A percentile compares a stretch with the other conserved stretches of the same genome.
Evolutionary conservation across 768 basidiomycete species (phyloP).

Genomic region (Termitomyces sp.): DNA sequence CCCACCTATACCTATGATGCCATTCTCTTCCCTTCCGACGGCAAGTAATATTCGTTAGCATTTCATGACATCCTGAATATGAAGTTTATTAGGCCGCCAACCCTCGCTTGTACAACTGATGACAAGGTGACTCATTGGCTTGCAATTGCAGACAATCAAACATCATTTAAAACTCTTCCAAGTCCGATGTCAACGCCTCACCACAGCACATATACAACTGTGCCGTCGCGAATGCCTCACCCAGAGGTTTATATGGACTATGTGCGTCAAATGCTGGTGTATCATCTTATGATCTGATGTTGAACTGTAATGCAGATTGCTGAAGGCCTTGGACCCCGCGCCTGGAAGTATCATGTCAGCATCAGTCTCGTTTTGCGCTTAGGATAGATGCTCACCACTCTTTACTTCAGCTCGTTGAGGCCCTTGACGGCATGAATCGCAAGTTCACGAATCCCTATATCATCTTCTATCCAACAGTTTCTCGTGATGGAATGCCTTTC

Average conservation of each 20-base stretch:
- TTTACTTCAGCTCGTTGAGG: slow-evolving; percentile 65
- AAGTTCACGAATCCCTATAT: slow-evolving; percentile 78
- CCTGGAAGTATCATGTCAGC: slow-evolving; percentile 68
- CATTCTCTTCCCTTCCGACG: slow-evolving; percentile 75
- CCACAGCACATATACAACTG: slow-evolving; percentile 37
- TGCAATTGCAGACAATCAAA: slow-evolving; percentile 3
- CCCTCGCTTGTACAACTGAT: slow-evolving; percentile 69
- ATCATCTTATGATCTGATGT: not conserved
- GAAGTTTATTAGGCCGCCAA: slow-evolving; percentile 42
- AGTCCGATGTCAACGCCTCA: slow-evolving; percentile 42
- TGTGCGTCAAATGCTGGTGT: slow-evolving; percentile 23
- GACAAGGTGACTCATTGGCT: slow-evolving; percentile 49
- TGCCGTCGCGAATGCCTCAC: slow-evolving; percentile 65
- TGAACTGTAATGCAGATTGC: slow-evolving; percentile 44
- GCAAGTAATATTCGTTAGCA: slow-evolving; percentile 19
- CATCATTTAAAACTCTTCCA: not conserved
- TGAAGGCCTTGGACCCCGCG: slow-evolving; percentile 59
- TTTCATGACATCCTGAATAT: not conserved
- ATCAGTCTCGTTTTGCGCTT: not conserved
- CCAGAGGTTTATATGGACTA: slow-evolving; percentile 86
- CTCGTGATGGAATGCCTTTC: slow-evolving; percentile 79
- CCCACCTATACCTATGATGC: slow-evolving; percentile 60
- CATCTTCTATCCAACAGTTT: slow-evolving; percentile 71
- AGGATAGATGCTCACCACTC: not conserved
- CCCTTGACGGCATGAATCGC: slow-evolving; percentile 74